Conservation (phyloP, 1,139 yeast genomes). For the Nematodospora anomalae region DNA sequence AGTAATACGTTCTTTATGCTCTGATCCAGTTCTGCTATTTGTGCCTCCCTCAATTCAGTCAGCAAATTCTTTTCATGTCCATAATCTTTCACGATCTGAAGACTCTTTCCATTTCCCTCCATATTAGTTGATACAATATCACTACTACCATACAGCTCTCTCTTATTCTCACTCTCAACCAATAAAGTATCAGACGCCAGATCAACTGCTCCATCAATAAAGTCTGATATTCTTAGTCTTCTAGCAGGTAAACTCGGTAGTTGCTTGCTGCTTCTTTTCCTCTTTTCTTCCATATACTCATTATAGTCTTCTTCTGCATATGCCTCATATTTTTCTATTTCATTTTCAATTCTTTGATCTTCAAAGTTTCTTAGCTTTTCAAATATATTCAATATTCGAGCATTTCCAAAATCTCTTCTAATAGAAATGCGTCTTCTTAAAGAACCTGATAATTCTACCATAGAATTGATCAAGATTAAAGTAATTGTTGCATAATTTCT, state of each 20-base stretch:
- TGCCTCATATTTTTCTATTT: conserved; percentile 44
- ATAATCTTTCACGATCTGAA: not conserved
- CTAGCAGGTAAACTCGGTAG: conserved; percentile 5
- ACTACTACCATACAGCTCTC: not conserved
- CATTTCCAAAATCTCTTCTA: conserved; percentile 42
- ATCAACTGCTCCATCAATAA: conserved; percentile 1
- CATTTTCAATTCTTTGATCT: conserved; percentile 43
- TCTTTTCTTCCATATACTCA: conserved; percentile 7
- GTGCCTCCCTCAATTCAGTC: conserved; percentile 13
- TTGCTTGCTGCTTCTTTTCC: conserved; percentile 6
- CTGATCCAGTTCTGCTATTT: conserved; percentile 5
- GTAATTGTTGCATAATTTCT: conserved; percentile 48
- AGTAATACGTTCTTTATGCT: conserved; percentile 19
- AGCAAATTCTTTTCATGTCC: conserved; percentile 5
- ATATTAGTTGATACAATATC: not conserved
- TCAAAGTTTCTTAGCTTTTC: conserved; percentile 37
- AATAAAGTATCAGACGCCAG: conserved; percentile 3
- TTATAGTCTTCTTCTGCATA: conserved; percentile 41
- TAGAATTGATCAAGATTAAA: conserved; percentile 42
- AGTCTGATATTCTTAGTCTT: conserved; percentile 5
- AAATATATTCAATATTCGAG: conserved; percentile 39
- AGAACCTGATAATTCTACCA: conserved; percentile 37
- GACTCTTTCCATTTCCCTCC: conserved; percentile 2
- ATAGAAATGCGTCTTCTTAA: conserved; percentile 32
- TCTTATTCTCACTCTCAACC: not conserved